phyloP scores from a whole-genome alignment of 257 asterid species.

The Handroanthus guayacan region DNA sequence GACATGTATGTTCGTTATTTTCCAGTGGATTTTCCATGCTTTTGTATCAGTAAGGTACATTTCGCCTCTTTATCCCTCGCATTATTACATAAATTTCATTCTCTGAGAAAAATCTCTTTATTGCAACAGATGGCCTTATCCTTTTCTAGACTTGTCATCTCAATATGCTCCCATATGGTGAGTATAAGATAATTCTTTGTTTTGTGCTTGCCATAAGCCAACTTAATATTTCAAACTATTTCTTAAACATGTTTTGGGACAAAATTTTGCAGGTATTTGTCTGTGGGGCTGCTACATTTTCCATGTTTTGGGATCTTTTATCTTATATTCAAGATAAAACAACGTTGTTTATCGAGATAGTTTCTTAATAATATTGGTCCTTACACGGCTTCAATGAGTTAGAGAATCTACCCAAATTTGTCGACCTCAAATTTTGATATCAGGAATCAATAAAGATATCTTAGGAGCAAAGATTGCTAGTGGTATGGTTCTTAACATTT shows the following conservation, averaged over 20 bases:
- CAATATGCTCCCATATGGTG: slow-evolving; percentile 75
- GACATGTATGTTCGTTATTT: slow-evolving; percentile 71
- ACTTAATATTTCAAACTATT: too few relatives aligned
- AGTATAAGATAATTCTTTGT: slow-evolving; percentile 14
- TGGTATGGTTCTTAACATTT: too few relatives aligned
- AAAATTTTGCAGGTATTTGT: slow-evolving; percentile 63
- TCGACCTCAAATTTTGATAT: not conserved
- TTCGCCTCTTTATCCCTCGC: not conserved
- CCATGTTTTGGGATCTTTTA: slow-evolving; percentile 68
- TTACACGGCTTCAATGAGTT: not conserved
- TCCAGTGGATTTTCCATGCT: slow-evolving; percentile 89
- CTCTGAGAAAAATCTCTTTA: slow-evolving; percentile 12
- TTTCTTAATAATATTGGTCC: slow-evolving; percentile 8
- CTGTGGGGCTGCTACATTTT: slow-evolving; percentile 68
- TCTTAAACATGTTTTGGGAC: too few relatives aligned
- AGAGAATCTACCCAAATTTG: not conserved
- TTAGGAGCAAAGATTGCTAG: too few relatives aligned
- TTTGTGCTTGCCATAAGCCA: not conserved
- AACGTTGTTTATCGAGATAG: slow-evolving; percentile 23
- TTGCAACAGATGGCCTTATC: slow-evolving; percentile 76
- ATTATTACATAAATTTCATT: not conserved
- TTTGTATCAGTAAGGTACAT: slow-evolving; percentile 62
- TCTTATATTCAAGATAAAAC: slow-evolving; percentile 58
- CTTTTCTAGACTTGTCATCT: slow-evolving; percentile 68
- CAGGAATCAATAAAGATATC: not conserved